phyloP scores from a whole-genome alignment of 176 grass and related monocot genomes.

The Eleusine indica region DNA sequence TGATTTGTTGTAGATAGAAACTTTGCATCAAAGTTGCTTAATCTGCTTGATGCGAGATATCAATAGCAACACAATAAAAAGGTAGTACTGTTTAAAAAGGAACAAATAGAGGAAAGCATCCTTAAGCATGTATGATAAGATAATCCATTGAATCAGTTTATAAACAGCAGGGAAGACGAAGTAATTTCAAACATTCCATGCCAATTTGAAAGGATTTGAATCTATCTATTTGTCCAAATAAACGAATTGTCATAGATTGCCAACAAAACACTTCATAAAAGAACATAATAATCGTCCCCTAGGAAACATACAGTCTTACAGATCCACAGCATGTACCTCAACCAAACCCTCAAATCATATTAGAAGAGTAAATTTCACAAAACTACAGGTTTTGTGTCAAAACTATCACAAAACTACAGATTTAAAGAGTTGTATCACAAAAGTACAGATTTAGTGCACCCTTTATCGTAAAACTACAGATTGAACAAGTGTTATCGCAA shows the following conservation, averaged over 20 bases:
- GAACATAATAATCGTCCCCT: neutral
- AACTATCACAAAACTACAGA: too few species aligned
- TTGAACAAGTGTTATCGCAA: too few species aligned
- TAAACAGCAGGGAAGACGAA: neutral
- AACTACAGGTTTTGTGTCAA: too few species aligned
- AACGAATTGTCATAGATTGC: neutral
- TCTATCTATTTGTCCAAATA: neutral
- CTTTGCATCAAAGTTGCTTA: slow-evolving; percentile 22
- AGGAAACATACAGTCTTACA: neutral
- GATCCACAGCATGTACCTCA: neutral
- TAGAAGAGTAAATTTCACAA: too few species aligned
- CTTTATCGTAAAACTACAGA: too few species aligned
- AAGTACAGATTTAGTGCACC: too few species aligned
- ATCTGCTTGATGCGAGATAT: slow-evolving; percentile 24
- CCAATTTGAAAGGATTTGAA: neutral
- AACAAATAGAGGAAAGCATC: slow-evolving; percentile 19
- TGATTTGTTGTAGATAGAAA: neutral
- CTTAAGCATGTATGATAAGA: too few species aligned
- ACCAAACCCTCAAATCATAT: neutral
- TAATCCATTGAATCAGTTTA: neutral
- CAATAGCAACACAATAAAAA: neutral
- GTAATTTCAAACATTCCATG: neutral
- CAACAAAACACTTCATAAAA: neutral
- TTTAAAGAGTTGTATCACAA: too few species aligned
- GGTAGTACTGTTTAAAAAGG: neutral